These are phyloP conservation scores for Coemansia sp. DNA, from an alignment of 192 early-diverging fungal species.

Conservation along the genomic window DNA sequence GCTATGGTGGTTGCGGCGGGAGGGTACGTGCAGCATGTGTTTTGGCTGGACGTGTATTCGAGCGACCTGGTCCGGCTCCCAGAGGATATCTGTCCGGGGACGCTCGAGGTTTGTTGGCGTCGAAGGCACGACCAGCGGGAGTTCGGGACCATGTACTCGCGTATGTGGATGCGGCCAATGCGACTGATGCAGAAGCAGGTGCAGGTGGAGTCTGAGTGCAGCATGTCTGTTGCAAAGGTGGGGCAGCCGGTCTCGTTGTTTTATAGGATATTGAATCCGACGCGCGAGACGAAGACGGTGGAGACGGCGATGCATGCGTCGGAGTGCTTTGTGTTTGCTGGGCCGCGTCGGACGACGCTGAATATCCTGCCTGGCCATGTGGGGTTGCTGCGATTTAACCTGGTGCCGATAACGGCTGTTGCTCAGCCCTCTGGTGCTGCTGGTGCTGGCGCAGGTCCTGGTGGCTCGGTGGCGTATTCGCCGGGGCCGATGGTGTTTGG, in stretches of 20 bases:
- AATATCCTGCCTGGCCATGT: slow-evolving; percentile 29
- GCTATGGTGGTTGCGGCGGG: slow-evolving; percentile 1
- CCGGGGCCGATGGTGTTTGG: slow-evolving; percentile 7
- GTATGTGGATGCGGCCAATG: slow-evolving; percentile 35
- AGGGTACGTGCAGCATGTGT: slow-evolving; percentile 18
- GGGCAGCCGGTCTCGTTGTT: slow-evolving; percentile 22
- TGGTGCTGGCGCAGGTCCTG: no score
- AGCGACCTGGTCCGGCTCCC: slow-evolving; percentile 32
- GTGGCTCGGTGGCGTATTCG: slow-evolving; percentile 4
- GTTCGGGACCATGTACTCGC: background rate
- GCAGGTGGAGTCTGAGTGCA: slow-evolving; percentile 19
- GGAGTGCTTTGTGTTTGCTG: slow-evolving; percentile 43
- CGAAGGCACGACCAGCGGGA: background rate
- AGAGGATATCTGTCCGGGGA: slow-evolving; percentile 16
- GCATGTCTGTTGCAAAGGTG: slow-evolving; percentile 20
- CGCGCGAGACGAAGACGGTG: slow-evolving; percentile 17
- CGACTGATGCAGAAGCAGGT: slow-evolving; percentile 17
- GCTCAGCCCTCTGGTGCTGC: background rate
- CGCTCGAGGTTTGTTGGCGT: slow-evolving; percentile 33
- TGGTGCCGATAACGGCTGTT: slow-evolving; percentile 22
- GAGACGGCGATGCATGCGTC: slow-evolving; percentile 37
- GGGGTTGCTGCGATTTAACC: slow-evolving; percentile 18
- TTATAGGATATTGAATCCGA: slow-evolving; percentile 34
- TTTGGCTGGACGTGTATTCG: slow-evolving; percentile 37
- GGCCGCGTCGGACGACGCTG: slow-evolving; percentile 25